Conservation (phyloP, 768 basidiomycete species). For the Kwoniella sp. region DNA sequence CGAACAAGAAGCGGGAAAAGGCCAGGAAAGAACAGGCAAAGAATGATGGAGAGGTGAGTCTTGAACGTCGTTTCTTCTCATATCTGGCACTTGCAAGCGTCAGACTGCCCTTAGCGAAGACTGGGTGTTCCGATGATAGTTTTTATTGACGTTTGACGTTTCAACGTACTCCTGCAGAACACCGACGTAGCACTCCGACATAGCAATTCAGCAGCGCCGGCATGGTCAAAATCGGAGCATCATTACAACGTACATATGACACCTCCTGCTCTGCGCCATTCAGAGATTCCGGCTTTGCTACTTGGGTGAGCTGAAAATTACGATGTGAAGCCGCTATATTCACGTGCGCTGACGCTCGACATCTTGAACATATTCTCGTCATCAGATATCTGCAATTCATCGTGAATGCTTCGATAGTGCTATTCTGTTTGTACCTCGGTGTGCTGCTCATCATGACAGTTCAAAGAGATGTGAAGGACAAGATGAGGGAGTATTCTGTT, state of each 20-base stretch:
- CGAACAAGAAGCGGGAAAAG: conserved; percentile 38
- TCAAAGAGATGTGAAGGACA: conserved; percentile 82
- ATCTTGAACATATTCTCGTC: too few relatives aligned
- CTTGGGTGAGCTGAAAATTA: conserved; percentile 69
- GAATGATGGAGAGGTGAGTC: conserved; percentile 26
- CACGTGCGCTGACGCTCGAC: too few relatives aligned
- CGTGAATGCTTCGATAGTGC: conserved; percentile 82
- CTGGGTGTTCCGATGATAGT: too few relatives aligned
- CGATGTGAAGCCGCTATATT: not conserved
- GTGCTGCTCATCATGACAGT: conserved; percentile 86
- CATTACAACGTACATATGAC: conserved; percentile 50
- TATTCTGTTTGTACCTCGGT: conserved; percentile 80
- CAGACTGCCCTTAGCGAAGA: too few relatives aligned
- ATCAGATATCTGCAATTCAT: conserved; percentile 86
- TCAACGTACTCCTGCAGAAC: not conserved
- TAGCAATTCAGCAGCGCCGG: conserved; percentile 18
- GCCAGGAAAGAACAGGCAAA: conserved; percentile 16
- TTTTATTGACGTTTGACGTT: too few relatives aligned
- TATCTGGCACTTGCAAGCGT: too few relatives aligned
- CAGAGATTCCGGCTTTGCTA: conserved; percentile 69
- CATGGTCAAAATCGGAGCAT: conserved; percentile 31
- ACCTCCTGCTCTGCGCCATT: conserved; percentile 47
- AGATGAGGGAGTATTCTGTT: conserved; percentile 83
- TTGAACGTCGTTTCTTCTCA: not conserved
- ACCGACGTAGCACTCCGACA: conserved; percentile 14